Evolutionary conservation across 805 yeast genomes (phyloP).

Genomic region (Candida sonorensis): DNA sequence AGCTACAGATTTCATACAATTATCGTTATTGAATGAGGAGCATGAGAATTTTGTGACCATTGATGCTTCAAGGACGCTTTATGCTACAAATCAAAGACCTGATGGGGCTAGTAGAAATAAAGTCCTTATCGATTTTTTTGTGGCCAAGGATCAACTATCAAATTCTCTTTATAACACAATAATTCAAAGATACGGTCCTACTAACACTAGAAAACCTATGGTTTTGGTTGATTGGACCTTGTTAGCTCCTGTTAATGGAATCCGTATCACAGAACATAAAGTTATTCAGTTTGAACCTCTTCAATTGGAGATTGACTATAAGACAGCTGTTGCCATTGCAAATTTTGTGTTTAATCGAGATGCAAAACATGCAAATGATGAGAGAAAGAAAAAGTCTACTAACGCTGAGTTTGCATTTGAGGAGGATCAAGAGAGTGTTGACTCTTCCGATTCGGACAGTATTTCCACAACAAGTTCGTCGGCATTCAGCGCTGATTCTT

Average conservation of each 20-base stretch:
- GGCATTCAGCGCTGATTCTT: neutral
- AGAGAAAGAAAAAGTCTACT: no score
- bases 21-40: constrained; percentile 59
- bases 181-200: constrained; percentile 31
- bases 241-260: constrained; percentile 60
- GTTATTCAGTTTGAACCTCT: constrained; percentile 46
- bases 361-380: constrained; percentile 1
- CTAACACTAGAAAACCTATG: constrained; percentile 24
- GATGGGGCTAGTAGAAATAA: constrained; percentile 66
- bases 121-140: constrained; percentile 57
- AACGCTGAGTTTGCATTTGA: no score
- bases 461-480: no score
- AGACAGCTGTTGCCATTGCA: constrained; percentile 43
- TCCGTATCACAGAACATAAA: constrained; percentile 45
- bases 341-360: constrained; percentile 24
- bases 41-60: constrained; percentile 68
- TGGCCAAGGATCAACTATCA: constrained; percentile 61
- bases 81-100: constrained; percentile 52
- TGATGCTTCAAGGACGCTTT: constrained; percentile 56
- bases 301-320: constrained; percentile 49
- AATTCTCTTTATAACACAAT: constrained; percentile 64
- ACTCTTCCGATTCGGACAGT: constrained; percentile 3
- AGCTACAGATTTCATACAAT: constrained; percentile 60
- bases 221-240: constrained; percentile 44
- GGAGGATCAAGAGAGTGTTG: no score